A percentile compares a stretch with the other conserved stretches of the same genome.
These are phyloP conservation scores for Vanrija sp. DNA, from an alignment of 1,284 basidiomycete genomes.

Conservation along the genomic window DNA sequence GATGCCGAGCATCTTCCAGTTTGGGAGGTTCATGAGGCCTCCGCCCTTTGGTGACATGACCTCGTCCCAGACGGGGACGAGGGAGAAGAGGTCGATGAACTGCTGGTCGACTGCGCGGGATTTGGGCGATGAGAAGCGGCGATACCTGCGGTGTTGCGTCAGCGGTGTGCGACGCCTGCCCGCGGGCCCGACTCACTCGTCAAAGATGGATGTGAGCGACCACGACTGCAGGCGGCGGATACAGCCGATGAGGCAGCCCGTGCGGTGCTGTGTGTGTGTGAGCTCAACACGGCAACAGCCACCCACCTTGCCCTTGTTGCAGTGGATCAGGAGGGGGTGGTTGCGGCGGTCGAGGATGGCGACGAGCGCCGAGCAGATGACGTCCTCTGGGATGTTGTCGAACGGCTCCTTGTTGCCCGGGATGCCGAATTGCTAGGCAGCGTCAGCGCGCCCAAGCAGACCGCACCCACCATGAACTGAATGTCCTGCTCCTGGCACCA, in stretches of 20 bases:
- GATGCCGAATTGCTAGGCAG: constrained; percentile 54
- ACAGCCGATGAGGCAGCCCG: constrained; percentile 57
- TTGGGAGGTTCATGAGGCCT: constrained; percentile 35
- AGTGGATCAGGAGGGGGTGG: constrained; percentile 57
- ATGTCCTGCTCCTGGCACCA: constrained; percentile 49
- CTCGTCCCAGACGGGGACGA: constrained; percentile 38
- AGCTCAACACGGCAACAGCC: not conserved
- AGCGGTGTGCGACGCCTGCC: not conserved
- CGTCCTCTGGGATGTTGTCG: constrained; percentile 55
- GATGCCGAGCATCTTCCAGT: constrained; percentile 38
- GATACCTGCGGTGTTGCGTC: constrained; percentile 35
- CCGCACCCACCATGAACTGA: constrained; percentile 40
- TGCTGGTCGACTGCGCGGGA: constrained; percentile 55
- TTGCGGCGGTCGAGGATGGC: constrained; percentile 55
- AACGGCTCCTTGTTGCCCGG: constrained; percentile 57
- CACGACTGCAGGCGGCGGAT: constrained; percentile 55
- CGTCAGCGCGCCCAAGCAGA: not conserved
- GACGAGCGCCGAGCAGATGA: constrained; percentile 54
- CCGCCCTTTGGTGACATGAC: constrained; percentile 25
- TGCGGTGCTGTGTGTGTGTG: constrained; percentile 49
- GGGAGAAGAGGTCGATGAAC: constrained; percentile 55
- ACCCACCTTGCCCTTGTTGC: constrained; percentile 57
- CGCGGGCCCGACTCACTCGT: constrained; percentile 46
- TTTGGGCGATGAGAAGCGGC: constrained; percentile 54
- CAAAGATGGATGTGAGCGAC: constrained; percentile 55